Percentiles rank a stretch among this genome's conserved stretches.
Conservation (phyloP, 2,329 filamentous ascomycete species). For the Harringtonia aguacate region DNA sequence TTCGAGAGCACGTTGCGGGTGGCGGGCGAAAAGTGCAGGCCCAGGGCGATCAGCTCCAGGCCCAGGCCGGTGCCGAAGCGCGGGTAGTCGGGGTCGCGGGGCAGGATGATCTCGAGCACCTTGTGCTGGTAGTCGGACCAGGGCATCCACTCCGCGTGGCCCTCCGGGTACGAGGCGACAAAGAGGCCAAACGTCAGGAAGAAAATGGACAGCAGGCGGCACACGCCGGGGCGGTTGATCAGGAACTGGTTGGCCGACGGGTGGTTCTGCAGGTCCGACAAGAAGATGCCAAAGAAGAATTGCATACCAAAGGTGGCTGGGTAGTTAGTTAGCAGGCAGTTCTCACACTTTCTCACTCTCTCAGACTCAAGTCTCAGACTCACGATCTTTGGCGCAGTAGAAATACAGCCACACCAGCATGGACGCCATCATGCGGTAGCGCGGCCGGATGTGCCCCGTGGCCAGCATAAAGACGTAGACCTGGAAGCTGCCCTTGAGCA, state of each 20-base stretch:
- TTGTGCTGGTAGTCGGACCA: constrained; percentile 40
- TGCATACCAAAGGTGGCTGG: constrained; percentile 42
- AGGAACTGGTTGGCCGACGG: constrained; percentile 36
- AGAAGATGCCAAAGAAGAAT: constrained; percentile 51
- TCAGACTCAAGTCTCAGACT: constrained; percentile 3
- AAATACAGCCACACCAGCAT: constrained; percentile 38
- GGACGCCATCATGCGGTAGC: constrained; percentile 36
- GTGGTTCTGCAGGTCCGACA: constrained; percentile 47
- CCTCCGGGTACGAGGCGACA: constrained; percentile 49
- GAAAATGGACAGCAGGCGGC: constrained; percentile 32
- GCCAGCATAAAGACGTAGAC: constrained; percentile 43
- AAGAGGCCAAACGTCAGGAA: constrained; percentile 42
- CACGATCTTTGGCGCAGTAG: constrained; percentile 26
- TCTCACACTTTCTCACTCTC: not conserved
- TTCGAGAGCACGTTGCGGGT: constrained; percentile 42
- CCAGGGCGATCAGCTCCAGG: constrained; percentile 32
- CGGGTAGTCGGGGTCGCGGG: constrained; percentile 32
- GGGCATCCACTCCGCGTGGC: constrained; percentile 36
- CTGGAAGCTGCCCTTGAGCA: constrained; percentile 43
- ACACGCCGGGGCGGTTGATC: constrained; percentile 29
- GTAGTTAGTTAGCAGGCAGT: constrained; percentile 8
- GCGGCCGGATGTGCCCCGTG: constrained; percentile 35
- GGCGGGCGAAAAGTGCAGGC: constrained; percentile 39
- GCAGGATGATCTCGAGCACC: constrained; percentile 33
- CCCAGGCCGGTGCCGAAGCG: constrained; percentile 28